Conservation (phyloP, 2,329 filamentous ascomycete species). For the Cytospora chrysosperma region DNA sequence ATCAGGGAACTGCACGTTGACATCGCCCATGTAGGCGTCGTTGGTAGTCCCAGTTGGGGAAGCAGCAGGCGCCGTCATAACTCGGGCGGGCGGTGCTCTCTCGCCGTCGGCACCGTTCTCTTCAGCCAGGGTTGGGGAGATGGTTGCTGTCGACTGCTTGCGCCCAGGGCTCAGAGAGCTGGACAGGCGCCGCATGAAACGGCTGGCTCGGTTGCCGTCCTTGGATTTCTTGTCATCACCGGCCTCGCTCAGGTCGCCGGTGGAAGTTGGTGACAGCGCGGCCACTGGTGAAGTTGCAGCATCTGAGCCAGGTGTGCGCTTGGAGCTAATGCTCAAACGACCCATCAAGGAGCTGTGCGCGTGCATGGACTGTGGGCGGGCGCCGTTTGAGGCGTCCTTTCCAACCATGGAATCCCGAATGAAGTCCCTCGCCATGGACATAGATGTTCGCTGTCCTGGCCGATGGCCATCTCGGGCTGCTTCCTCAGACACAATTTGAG, state of each 20-base stretch:
- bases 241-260: constrained; percentile 46
- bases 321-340: constrained; percentile 66
- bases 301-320: constrained; percentile 52
- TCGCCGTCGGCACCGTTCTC: constrained; percentile 43
- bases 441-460: constrained; percentile 53
- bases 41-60: constrained; percentile 38
- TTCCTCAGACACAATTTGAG: constrained; percentile 8
- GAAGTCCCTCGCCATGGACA: constrained; percentile 59
- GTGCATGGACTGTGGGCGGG: constrained; percentile 48
- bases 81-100: constrained; percentile 13
- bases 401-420: constrained; percentile 53
- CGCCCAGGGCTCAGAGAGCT: constrained; percentile 49
- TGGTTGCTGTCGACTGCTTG: constrained; percentile 46
- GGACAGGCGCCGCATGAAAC: constrained; percentile 60
- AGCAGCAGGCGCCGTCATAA: constrained; percentile 26
- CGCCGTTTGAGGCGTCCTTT: constrained; percentile 30
- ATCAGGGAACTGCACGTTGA: constrained; percentile 97
- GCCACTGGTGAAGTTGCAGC: constrained; percentile 32
- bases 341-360: constrained; percentile 52
- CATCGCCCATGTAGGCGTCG: constrained; percentile 75
- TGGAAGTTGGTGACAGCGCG: constrained; percentile 41
- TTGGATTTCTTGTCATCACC: constrained; percentile 46
- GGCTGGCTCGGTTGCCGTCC: constrained; percentile 47
- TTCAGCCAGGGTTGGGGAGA: constrained; percentile 52
- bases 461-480: constrained; percentile 31